Evolutionary conservation across 441 rosid genomes (phyloP), one percentile per base, ranked within the genome.

Genomic region (Jatropha podagrica): DNA sequence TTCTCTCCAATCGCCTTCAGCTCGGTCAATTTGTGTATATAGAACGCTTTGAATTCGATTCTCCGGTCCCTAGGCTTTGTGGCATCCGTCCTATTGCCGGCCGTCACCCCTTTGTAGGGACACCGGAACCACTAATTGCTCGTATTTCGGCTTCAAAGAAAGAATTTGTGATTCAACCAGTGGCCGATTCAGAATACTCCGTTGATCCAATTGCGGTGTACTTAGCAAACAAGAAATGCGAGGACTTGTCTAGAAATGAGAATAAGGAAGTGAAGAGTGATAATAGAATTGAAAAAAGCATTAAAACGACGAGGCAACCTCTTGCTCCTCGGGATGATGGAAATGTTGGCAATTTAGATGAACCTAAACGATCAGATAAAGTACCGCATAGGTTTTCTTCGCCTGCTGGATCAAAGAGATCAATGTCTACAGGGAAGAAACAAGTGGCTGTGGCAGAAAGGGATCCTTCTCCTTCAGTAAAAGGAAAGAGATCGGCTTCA

Each of bases 1-100:
- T 95, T 76, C 97, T 92, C 81, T 82, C 84, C 76, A 95, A 95
- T 78, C 90, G 97, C 55, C 97, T 95, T 73, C 99, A 95, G 86
- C 92, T 95, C 18, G 97, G 99, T 46, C 99, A 95, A 78, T 93
- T 95, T 64, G 93, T 90, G 59, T 85, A 92, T 81, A 85, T 92
- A 0, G 97, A 93, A 41, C 97, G 97, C 77, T 86, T 95, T 77
- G 83, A 89, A 27, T 87, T 93, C 67, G 87, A 89, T 37, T 83
- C 93, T 23, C 97, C 97, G 4, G 88, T 95, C 76, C 99, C 97
- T 20, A 86, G 89, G 71, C 97, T 85, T 59, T 76, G 82, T 71
- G 96, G 94, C n/a, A 83, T 95, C 77, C 96, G 96, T 26, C 93
- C 96, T 5, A 88, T 88, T 32, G 88, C 91, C 9, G 97, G 97